Evolutionary conservation across 352 stramenopile species (phyloP), one percentile per base, ranked within the genome.

Genomic region (Phytopythium chamaehyphon): DNA sequence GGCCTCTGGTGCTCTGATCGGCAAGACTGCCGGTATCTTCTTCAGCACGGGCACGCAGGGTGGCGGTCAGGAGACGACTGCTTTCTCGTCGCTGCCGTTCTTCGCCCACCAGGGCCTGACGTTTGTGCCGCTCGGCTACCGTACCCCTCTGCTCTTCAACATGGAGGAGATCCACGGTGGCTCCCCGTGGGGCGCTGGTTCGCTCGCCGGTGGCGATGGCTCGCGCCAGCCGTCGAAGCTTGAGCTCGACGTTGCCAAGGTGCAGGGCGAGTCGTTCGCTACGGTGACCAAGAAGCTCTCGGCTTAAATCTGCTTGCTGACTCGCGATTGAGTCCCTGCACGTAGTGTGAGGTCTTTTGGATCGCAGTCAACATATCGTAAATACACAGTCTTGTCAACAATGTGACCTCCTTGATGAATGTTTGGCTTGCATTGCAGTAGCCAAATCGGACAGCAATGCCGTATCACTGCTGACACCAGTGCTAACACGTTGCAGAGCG

Each of bases 241-340:
- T n/a, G 88, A 97, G 64, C 61, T 83, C 55, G 67, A 71, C 22
- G 57, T 94, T n/a, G 80, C 76, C 47, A 78, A 76, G 35, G 69
- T 68, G 39, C 86, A 97, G 62, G 88, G 85, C 57, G 81, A 88
- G 58, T 76, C 82, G 61, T 96, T 96, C 62, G 83, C 82, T 14
- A 40, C 54, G 18, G 73, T 93, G 12, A 68, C 77, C 57, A 88
- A 86, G 71, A 93, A 93, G 64, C 69, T 96, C 31, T 64, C 81
- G 15, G 70, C 66, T 35, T 84, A 83, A 50, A 45, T 46, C 12
- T 47, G 14, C 4, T 22, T 23, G 36, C 40, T 44, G 28, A 8
- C 26, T 22, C n/a, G 14, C 24, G 28, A 40, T 23, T 19, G 21
- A 43, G 19, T 31, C 42, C 36, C 21, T 46, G 31, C n/a, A 1